Percentiles rank a stretch among this genome's conserved stretches.
These are phyloP conservation scores for Pelargonium exstipulatum DNA, from an alignment of 441 rosid species.

Conservation along the genomic window DNA sequence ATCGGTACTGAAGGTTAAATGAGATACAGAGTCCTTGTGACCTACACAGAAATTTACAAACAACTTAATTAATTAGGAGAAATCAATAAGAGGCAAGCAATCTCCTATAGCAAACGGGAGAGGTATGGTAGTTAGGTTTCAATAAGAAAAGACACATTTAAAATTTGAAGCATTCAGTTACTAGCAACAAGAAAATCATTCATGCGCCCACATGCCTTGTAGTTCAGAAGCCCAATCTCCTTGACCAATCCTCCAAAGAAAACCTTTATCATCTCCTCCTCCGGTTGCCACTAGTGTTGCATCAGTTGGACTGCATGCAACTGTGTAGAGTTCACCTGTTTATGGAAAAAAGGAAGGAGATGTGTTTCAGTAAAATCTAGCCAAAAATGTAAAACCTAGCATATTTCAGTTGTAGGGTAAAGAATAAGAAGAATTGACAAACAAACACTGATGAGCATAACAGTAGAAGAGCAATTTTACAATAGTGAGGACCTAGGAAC, in stretches of 20 bases:
- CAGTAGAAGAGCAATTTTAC: neutral
- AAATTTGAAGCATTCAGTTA: neutral
- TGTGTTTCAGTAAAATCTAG: neutral
- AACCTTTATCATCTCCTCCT: conserved; percentile 81
- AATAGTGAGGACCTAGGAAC: neutral
- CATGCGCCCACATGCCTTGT: conserved; percentile 29
- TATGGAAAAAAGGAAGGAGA: conserved; percentile 7
- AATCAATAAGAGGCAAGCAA: neutral
- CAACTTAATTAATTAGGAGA: neutral
- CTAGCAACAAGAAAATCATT: neutral
- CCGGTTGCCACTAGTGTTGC: conserved; percentile 82
- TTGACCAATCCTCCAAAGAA: conserved; percentile 73
- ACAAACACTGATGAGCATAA: neutral
- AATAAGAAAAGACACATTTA: too few species aligned
- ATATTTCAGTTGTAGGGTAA: neutral
- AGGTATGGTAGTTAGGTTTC: neutral
- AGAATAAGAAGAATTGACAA: neutral
- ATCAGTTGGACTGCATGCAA: conserved; percentile 74
- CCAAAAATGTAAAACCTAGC: neutral
- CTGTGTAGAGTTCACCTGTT: conserved; percentile 65
- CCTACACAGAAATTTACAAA: conserved; percentile 35
- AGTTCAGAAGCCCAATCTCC: conserved; percentile 88
- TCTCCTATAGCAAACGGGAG: neutral
- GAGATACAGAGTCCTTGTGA: conserved; percentile 72
- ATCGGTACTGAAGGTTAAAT: conserved; percentile 64